phyloP scores from a whole-genome alignment of 1,284 basidiomycete species.

The Tremellales sp. region DNA sequence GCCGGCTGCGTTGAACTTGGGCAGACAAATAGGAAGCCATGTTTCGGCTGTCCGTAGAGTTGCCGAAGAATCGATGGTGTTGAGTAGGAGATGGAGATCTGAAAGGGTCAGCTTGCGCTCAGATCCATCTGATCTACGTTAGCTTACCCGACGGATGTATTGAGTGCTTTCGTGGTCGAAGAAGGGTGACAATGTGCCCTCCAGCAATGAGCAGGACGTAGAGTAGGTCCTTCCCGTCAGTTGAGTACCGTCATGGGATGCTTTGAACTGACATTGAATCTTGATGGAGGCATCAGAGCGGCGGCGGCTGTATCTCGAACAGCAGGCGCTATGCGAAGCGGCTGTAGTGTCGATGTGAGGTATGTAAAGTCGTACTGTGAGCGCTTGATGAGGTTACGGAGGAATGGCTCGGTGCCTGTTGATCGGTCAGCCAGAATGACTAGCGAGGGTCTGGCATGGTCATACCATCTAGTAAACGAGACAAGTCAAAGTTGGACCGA shows the following conservation, averaged over 20 bases:
- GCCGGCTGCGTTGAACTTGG: conserved; percentile 84
- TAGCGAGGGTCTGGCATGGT: not conserved
- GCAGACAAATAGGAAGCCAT: conserved; percentile 93
- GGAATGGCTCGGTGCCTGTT: conserved; percentile 74
- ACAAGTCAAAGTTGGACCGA: conserved; percentile 84
- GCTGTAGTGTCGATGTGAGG: conserved; percentile 73
- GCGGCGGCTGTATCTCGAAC: conserved; percentile 70
- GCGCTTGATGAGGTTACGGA: conserved; percentile 64
- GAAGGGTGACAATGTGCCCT: conserved; percentile 76
- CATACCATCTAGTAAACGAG: conserved; percentile 74
- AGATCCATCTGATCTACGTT: conserved; percentile 16
- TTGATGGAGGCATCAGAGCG: conserved; percentile 67
- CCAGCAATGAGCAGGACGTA: conserved; percentile 81
- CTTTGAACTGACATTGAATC: conserved; percentile 61
- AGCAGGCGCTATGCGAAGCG: conserved; percentile 66
- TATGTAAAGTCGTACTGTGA: conserved; percentile 76
- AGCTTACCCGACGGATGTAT: conserved; percentile 91
- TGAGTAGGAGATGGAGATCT: conserved; percentile 85
- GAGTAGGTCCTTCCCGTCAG: conserved; percentile 65
- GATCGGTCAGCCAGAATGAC: not conserved
- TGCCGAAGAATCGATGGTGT: conserved; percentile 62
- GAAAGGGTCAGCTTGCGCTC: conserved; percentile 4
- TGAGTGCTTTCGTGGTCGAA: conserved; percentile 85
- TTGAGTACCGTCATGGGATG: not conserved
- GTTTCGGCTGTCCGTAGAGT: conserved; percentile 72